Conservation (phyloP, 2,329 filamentous ascomycete species). For the Fusarium brevicatenulatum region DNA sequence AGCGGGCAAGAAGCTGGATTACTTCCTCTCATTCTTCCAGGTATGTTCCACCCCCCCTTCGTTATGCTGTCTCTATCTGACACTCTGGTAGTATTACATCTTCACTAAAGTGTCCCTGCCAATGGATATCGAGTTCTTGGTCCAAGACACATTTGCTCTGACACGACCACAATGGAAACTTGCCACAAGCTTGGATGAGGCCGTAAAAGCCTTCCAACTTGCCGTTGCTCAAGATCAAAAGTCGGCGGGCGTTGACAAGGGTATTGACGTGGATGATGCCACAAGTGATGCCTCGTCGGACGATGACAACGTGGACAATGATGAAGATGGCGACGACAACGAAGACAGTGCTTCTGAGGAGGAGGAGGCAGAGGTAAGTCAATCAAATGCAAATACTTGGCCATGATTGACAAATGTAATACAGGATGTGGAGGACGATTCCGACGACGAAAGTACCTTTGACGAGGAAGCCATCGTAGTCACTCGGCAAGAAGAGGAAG, state of each 20-base stretch:
- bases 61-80: neutral
- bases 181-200: slow-evolving; percentile 82
- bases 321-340: slow-evolving; percentile 71
- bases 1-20: slow-evolving; percentile 96
- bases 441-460: slow-evolving; percentile 69
- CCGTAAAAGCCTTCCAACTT: slow-evolving; percentile 82
- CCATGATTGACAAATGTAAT: slow-evolving; percentile 26
- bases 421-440: slow-evolving; percentile 61
- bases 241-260: slow-evolving; percentile 75
- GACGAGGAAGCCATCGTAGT: slow-evolving; percentile 93
- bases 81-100: slow-evolving; percentile 79
- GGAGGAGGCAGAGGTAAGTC: slow-evolving; percentile 66
- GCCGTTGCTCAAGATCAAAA: slow-evolving; percentile 93
- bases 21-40: slow-evolving; percentile 96
- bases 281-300: slow-evolving; percentile 78
- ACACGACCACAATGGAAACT: slow-evolving; percentile 94
- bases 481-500: slow-evolving; percentile 86
- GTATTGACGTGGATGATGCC: slow-evolving; percentile 75
- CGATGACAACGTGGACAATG: slow-evolving; percentile 76
- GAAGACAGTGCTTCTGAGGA: slow-evolving; percentile 70
- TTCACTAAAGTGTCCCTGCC: slow-evolving; percentile 88
- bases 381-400: neutral
- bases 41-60: slow-evolving; percentile 49
- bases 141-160: slow-evolving; percentile 89
- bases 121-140: slow-evolving; percentile 96